phyloP scores from a whole-genome alignment of 345 rosid genomes.

The Rhodamnia rubescens region DNA sequence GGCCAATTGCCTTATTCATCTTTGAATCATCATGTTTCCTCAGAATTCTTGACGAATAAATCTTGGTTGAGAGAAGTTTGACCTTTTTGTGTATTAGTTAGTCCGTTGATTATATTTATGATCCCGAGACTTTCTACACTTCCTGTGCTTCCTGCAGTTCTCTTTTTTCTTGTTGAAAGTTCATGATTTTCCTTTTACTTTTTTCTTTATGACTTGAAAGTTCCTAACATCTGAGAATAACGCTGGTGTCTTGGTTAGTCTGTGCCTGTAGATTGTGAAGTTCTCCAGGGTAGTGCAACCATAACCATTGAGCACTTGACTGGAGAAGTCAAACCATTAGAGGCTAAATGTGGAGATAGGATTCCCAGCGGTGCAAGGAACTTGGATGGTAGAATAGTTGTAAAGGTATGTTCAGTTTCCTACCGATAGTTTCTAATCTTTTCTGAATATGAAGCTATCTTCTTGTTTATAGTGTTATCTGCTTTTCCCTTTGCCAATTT shows the following conservation, averaged over 20 bases:
- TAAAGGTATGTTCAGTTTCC: conserved; percentile 44
- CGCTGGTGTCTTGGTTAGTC: conserved; percentile 33
- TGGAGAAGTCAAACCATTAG: conserved; percentile 91
- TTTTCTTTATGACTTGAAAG: neutral
- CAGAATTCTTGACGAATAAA: neutral
- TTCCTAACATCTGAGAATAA: neutral
- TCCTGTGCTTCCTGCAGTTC: neutral
- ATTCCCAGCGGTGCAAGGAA: conserved; percentile 96
- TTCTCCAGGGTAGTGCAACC: conserved; percentile 84
- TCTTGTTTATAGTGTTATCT: neutral
- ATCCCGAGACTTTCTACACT: neutral
- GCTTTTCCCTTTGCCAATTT: neutral
- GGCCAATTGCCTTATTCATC: neutral
- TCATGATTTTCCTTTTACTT: neutral
- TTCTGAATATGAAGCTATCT: neutral
- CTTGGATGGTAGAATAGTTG: conserved; percentile 91
- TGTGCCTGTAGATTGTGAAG: conserved; percentile 91
- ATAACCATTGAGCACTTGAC: conserved; percentile 92
- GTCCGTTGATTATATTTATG: neutral
- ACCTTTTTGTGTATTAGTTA: neutral
- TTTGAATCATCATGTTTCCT: neutral
- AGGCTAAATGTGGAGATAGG: conserved; percentile 77
- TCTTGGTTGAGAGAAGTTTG: neutral
- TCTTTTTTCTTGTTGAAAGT: neutral
- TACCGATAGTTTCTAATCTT: neutral